phyloP scores from a whole-genome alignment of 192 early-diverging fungal genomes.

The Spinellus fusiger region DNA sequence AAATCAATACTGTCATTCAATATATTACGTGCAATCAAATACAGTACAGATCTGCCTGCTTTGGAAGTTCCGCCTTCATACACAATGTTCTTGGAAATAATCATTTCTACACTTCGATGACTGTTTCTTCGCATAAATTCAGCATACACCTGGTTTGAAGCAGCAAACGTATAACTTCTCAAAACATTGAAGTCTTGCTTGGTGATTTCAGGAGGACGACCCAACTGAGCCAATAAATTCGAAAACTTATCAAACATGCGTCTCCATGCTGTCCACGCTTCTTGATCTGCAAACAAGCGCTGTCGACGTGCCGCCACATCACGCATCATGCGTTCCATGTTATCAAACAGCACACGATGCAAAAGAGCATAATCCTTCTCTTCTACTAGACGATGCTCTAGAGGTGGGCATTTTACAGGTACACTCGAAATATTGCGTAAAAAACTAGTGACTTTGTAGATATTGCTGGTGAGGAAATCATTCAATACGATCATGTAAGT shows the following conservation, averaged over 20 bases:
- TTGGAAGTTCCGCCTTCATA: slow-evolving; percentile 79
- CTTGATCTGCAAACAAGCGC: slow-evolving; percentile 28
- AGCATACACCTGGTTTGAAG: slow-evolving; percentile 40
- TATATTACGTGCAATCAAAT: slow-evolving; percentile 77
- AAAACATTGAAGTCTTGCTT: slow-evolving; percentile 42
- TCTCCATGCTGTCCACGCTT: slow-evolving; percentile 48
- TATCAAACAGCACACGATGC: slow-evolving; percentile 64
- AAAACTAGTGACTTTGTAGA: slow-evolving; percentile 72
- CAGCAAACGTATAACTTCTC: slow-evolving; percentile 44
- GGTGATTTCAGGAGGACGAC: slow-evolving; percentile 71
- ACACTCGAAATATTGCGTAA: slow-evolving; percentile 68
- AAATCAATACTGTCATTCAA: slow-evolving; percentile 75
- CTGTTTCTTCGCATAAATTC: slow-evolving; percentile 73
- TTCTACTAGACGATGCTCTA: slow-evolving; percentile 21
- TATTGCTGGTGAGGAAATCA: slow-evolving; percentile 79
- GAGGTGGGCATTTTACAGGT: not conserved
- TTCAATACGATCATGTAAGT: slow-evolving; percentile 92
- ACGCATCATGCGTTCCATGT: slow-evolving; percentile 62
- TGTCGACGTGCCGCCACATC: slow-evolving; percentile 54
- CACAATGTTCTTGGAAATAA: slow-evolving; percentile 66
- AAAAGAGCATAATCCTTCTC: slow-evolving; percentile 29
- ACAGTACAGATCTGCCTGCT: slow-evolving; percentile 70
- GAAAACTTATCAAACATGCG: slow-evolving; percentile 75
- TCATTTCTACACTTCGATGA: slow-evolving; percentile 57
- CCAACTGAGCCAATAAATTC: slow-evolving; percentile 78